These are phyloP conservation scores for Akanthomyces muscarius DNA, from an alignment of 2,329 filamentous ascomycete genomes.

Conservation along the genomic window DNA sequence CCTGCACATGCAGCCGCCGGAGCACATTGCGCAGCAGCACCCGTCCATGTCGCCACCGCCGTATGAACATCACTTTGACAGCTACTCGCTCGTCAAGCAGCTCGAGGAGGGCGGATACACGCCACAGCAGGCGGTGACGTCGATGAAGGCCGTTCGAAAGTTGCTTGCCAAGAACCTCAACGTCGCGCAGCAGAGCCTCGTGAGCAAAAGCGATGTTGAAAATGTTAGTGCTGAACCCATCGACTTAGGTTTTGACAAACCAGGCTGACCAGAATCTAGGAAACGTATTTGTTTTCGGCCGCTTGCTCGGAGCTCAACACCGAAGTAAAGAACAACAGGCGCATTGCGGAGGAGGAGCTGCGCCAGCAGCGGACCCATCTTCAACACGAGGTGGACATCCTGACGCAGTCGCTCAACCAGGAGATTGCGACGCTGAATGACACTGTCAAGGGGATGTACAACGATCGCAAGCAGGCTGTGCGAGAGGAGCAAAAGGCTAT, in stretches of 20 bases:
- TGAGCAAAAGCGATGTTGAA: constrained; percentile 88
- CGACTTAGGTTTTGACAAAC: not conserved
- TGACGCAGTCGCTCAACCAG: constrained; percentile 79
- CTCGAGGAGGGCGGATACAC: constrained; percentile 72
- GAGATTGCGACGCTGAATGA: constrained; percentile 80
- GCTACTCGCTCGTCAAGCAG: constrained; percentile 80
- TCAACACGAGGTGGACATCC: constrained; percentile 92
- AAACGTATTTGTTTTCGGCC: constrained; percentile 88
- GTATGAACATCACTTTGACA: constrained; percentile 96
- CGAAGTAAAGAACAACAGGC: constrained; percentile 75
- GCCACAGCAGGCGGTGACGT: constrained; percentile 68
- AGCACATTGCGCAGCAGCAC: constrained; percentile 43
- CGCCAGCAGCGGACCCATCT: constrained; percentile 78
- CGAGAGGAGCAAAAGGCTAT: constrained; percentile 80
- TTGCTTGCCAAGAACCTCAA: constrained; percentile 76
- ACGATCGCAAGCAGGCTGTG: constrained; percentile 90
- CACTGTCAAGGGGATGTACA: constrained; percentile 91
- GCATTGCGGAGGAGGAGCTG: constrained; percentile 73
- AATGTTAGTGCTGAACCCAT: constrained; percentile 48
- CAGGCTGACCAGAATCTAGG: constrained; percentile 39
- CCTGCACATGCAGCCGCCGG: constrained; percentile 42
- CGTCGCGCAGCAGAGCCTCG: constrained; percentile 72
- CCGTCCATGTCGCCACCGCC: constrained; percentile 69
- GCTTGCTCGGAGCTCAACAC: constrained; percentile 89
- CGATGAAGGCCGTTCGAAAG: constrained; percentile 87